phyloP scores from a whole-genome alignment of 2,329 filamentous ascomycete genomes.

The Venturia pyrina region DNA sequence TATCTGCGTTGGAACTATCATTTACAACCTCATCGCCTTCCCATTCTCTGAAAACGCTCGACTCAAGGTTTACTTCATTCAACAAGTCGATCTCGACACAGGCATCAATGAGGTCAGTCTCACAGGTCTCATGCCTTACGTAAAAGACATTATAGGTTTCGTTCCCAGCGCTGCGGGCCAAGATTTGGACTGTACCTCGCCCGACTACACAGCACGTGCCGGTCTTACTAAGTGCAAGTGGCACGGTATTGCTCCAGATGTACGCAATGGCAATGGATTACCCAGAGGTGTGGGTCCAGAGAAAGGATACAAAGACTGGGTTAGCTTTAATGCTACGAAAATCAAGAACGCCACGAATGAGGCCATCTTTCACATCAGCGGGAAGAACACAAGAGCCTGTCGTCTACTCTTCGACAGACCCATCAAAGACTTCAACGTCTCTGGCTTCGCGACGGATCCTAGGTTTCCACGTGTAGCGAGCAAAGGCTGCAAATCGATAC shows the following conservation, averaged over 20 bases:
- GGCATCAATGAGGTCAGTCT: conserved; percentile 61
- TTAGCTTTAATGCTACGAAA: conserved; percentile 53
- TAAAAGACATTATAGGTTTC: conserved; percentile 54
- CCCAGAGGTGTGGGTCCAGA: conserved; percentile 22
- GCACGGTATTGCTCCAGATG: conserved; percentile 55
- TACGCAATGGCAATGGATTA: conserved; percentile 35
- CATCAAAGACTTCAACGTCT: conserved; percentile 54
- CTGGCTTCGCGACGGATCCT: conserved; percentile 49
- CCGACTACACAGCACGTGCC: conserved; percentile 31
- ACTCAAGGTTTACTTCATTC: conserved; percentile 80
- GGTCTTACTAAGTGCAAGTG: conserved; percentile 61
- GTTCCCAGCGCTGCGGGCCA: conserved; percentile 63
- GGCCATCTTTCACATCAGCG: conserved; percentile 57
- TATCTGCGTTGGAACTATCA: conserved; percentile 62
- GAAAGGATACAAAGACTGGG: conserved; percentile 45
- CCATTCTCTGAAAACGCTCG: conserved; percentile 73
- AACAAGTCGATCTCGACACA: conserved; percentile 64
- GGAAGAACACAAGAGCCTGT: conserved; percentile 69
- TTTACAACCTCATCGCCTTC: conserved; percentile 81
- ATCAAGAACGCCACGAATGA: conserved; percentile 35
- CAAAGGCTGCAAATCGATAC: conserved; percentile 55
- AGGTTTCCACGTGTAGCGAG: conserved; percentile 56
- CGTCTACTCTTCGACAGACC: conserved; percentile 61
- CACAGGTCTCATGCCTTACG: conserved; percentile 56
- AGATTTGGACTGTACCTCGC: conserved; percentile 28